Percentiles rank a stretch among this genome's conserved stretches.
phyloP scores from a whole-genome alignment of 2,329 filamentous ascomycete species.

The Colletotrichum paranaense region DNA sequence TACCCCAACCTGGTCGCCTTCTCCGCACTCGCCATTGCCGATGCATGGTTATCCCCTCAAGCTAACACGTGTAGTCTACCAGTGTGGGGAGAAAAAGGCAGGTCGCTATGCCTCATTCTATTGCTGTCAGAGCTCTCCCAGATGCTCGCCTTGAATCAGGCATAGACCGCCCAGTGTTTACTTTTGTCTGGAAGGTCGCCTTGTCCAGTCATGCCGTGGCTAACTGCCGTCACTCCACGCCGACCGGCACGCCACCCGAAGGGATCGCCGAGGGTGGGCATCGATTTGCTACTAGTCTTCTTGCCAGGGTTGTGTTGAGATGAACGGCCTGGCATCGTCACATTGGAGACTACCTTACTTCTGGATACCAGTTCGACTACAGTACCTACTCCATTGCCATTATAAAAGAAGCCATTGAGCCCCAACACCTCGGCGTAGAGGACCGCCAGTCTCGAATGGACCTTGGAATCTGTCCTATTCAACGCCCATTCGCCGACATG shows the following conservation, averaged over 20 bases:
- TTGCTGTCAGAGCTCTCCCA: not conserved
- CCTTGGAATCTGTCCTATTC: conserved; percentile 1
- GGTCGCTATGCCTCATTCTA: not conserved
- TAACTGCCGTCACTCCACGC: conserved; percentile 24
- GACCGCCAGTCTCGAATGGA: not conserved
- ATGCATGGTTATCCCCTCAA: conserved; percentile 27
- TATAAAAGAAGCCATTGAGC: conserved; percentile 4
- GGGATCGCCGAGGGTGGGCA: conserved; percentile 17
- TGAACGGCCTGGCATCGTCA: conserved; percentile 4
- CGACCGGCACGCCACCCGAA: not conserved
- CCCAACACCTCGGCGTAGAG: not conserved
- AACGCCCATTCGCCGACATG: conserved; percentile 19
- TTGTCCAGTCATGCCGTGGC: conserved; percentile 6
- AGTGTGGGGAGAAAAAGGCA: not conserved
- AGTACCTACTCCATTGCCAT: not conserved
- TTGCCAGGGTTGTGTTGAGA: conserved; percentile 4
- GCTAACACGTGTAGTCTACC: not conserved
- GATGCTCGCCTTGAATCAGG: conserved; percentile 5
- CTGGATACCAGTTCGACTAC: not conserved
- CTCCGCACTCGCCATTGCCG: conserved; percentile 33
- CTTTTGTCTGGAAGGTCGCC: not conserved
- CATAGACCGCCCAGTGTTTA: not conserved
- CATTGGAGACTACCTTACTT: not conserved
- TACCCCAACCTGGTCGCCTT: not conserved
- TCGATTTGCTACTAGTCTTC: not conserved